Evolutionary conservation across 1,284 basidiomycete species (phyloP).

Genomic region (Malassezia sympodialis): DNA sequence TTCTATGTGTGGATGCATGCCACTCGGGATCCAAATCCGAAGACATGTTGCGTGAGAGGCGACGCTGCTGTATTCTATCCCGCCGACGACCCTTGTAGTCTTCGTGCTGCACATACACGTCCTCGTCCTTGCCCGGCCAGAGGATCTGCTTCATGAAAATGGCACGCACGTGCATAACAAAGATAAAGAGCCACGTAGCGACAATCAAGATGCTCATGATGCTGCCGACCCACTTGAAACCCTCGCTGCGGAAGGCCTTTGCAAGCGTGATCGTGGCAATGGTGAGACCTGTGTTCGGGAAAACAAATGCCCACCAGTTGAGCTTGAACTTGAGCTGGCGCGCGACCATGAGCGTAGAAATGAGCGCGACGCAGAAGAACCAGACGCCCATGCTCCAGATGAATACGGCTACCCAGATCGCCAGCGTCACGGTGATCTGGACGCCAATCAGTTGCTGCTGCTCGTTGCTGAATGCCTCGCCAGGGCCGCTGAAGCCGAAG

Average conservation of each 20-base stretch:
- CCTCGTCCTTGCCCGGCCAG: conserved; percentile 21
- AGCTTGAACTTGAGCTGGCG: conserved; percentile 19
- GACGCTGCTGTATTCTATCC: not conserved
- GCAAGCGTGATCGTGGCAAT: conserved; percentile 17
- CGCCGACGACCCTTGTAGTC: conserved; percentile 4
- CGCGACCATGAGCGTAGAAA: conserved; percentile 8
- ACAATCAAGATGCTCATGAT: conserved; percentile 9
- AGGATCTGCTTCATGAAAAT: conserved; percentile 12
- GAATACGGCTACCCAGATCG: conserved; percentile 2
- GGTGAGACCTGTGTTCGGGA: conserved; percentile 20
- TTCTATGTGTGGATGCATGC: not conserved
- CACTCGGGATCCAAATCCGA: not conserved
- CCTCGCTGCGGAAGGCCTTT: not conserved
- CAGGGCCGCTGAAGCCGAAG: not conserved
- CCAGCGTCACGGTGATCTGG: conserved; percentile 1
- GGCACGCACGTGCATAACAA: conserved; percentile 12
- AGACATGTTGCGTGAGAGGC: not conserved
- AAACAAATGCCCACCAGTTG: conserved; percentile 25
- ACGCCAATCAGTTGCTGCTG: not conserved
- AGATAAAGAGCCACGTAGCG: conserved; percentile 12
- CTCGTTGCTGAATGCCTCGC: not conserved
- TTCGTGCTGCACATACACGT: conserved; percentile 17
- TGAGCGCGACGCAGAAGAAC: conserved; percentile 19
- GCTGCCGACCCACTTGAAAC: conserved; percentile 7
- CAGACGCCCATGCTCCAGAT: conserved; percentile 21